These are phyloP conservation scores for Fragilaria radians DNA, from an alignment of 108 stramenopile species.

Conservation along the genomic window DNA sequence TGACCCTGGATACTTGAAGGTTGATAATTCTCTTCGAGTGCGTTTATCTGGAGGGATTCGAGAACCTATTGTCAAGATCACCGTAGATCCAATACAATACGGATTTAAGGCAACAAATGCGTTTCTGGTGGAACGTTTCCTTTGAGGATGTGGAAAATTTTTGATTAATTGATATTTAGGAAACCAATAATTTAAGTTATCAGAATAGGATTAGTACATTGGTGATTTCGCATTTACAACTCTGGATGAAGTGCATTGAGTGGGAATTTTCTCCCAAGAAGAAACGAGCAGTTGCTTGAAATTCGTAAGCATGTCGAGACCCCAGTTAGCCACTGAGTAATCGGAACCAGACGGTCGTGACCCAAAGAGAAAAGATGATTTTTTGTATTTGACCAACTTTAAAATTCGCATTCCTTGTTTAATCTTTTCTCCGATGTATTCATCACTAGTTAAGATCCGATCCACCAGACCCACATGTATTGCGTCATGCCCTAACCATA, in stretches of 20 bases:
- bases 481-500: slow-evolving; percentile 72
- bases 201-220: neutral
- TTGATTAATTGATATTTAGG: neutral
- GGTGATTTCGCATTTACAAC: neutral
- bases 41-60: neutral
- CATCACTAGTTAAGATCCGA: slow-evolving; percentile 67
- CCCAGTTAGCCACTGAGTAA: neutral
- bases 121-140: neutral
- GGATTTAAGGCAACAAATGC: neutral
- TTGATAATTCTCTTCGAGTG: neutral
- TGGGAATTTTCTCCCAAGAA: neutral
- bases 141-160: too few relatives aligned
- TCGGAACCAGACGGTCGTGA: neutral
- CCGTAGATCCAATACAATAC: neutral
- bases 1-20: neutral
- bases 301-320: too few relatives aligned
- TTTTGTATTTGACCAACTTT: slow-evolving; percentile 42
- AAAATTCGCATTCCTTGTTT: slow-evolving; percentile 48
- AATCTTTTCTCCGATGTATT: slow-evolving; percentile 61
- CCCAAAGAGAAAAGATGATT: slow-evolving; percentile 22
- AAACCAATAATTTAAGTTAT: too few relatives aligned
- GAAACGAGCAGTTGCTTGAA: too few relatives aligned
- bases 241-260: neutral
- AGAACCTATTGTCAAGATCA: neutral
- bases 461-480: slow-evolving; percentile 63